phyloP scores from a whole-genome alignment of 2,329 filamentous ascomycete species.

The Neonectria magnoliae region DNA sequence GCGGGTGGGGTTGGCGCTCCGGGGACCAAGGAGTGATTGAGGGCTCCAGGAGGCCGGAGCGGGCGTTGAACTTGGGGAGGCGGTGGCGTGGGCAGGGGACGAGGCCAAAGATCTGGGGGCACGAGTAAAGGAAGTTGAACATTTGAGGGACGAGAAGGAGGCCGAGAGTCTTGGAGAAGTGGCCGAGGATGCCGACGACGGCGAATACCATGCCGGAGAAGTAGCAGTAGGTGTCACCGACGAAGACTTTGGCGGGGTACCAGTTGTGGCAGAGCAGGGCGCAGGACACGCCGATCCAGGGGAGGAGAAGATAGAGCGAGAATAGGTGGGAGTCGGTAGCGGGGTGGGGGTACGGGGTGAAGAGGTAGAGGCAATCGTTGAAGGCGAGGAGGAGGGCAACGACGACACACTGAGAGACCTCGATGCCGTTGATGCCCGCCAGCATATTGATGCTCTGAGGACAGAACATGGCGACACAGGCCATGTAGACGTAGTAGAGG shows the following conservation, averaged over 20 bases:
- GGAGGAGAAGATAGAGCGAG: constrained; percentile 92
- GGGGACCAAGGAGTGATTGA: constrained; percentile 80
- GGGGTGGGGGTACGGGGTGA: constrained; percentile 86
- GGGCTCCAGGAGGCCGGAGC: constrained; percentile 85
- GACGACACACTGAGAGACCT: constrained; percentile 92
- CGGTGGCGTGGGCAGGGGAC: constrained; percentile 94
- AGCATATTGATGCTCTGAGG: constrained; percentile 99
- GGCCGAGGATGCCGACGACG: constrained; percentile 93
- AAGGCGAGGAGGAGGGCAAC: constrained; percentile 84
- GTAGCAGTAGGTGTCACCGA: constrained; percentile 99
- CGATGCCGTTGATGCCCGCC: constrained; percentile 99
- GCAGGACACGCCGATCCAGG: constrained; percentile 90
- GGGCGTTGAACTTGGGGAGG: constrained; percentile 86
- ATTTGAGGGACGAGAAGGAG: constrained; percentile 92
- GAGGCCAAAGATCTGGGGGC: constrained; percentile 88
- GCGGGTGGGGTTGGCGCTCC: constrained; percentile 72
- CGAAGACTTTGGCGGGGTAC: constrained; percentile 95
- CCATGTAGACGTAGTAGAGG: constrained; percentile 97
- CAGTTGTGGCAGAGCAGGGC: constrained; percentile 92
- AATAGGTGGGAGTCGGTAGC: constrained; percentile 96
- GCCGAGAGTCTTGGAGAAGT: constrained; percentile 97
- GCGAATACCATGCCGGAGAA: constrained; percentile 99
- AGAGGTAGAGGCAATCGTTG: constrained; percentile 90
- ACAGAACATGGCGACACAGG: constrained; percentile 93
- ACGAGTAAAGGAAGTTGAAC: constrained; percentile 96